Percentiles rank a stretch among this genome's conserved stretches.
phyloP scores from a whole-genome alignment of 225 moss, liverwort and hornwort genomes.

The Bryum argenteum region DNA sequence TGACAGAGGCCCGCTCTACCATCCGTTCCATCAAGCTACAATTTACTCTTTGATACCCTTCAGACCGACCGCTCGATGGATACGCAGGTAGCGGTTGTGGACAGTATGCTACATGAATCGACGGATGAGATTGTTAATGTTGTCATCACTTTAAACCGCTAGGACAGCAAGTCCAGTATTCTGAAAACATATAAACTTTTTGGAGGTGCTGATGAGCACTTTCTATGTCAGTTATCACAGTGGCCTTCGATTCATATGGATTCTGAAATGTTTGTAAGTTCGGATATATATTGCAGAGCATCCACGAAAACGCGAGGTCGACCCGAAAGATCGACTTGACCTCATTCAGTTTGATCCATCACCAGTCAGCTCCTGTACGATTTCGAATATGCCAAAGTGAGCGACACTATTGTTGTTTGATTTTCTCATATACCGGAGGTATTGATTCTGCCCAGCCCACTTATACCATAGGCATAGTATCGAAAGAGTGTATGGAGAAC shows the following conservation, averaged over 20 bases:
- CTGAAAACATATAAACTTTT: slow-evolving; percentile 65
- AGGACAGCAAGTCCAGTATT: slow-evolving; percentile 65
- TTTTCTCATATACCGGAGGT: slow-evolving; percentile 80
- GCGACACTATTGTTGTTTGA: slow-evolving; percentile 57
- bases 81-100: slow-evolving; percentile 59
- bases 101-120: slow-evolving; percentile 82
- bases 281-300: slow-evolving; percentile 66
- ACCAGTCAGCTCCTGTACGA: slow-evolving; percentile 67
- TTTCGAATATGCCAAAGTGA: slow-evolving; percentile 48
- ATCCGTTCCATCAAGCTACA: slow-evolving; percentile 49
- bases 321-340: slow-evolving; percentile 68
- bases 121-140: slow-evolving; percentile 73
- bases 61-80: slow-evolving; percentile 73
- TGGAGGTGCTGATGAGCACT: slow-evolving; percentile 49
- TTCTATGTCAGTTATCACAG: background rate
- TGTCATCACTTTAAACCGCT: slow-evolving; percentile 33
- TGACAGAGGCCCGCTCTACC: slow-evolving; percentile 81
- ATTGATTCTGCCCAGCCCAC: no score
- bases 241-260: no score
- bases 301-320: slow-evolving; percentile 70
- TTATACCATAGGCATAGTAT: no score
- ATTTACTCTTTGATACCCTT: slow-evolving; percentile 68
- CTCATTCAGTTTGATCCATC: slow-evolving; percentile 75
- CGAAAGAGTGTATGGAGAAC: no score
- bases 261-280: background rate